These are phyloP conservation scores for Trebouxia gelatinosa DNA, from an alignment of 163 green algal genomes.

Conservation along the genomic window DNA sequence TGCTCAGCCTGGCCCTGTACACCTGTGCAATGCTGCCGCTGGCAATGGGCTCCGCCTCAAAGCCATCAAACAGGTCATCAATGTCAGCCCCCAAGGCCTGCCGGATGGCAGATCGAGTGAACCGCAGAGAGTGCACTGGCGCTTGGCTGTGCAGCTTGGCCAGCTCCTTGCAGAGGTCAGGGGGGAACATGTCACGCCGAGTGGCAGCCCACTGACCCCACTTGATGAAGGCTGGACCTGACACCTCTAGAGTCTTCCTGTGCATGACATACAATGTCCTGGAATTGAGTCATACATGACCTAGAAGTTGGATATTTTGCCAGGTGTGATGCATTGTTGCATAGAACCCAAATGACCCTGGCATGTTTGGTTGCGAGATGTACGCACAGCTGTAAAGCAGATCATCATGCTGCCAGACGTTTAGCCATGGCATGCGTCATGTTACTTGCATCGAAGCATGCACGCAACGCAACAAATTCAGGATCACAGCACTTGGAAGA, in stretches of 20 bases:
- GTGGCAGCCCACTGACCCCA: conserved; percentile 94
- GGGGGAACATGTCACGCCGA: conserved; percentile 87
- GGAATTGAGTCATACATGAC: background rate
- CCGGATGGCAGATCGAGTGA: conserved; percentile 56
- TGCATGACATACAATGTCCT: background rate
- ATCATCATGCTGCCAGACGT: no score
- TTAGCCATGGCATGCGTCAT: no score
- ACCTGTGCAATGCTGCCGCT: conserved; percentile 89
- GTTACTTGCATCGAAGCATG: no score
- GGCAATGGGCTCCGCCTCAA: conserved; percentile 76
- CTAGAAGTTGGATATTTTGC: background rate
- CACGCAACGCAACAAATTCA: no score
- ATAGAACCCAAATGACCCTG: background rate
- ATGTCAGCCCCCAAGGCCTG: conserved; percentile 53
- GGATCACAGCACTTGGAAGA: no score
- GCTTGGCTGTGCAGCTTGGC: conserved; percentile 60
- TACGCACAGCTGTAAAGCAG: background rate
- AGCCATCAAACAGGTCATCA: conserved; percentile 76
- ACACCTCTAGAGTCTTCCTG: background rate
- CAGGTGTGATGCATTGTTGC: background rate
- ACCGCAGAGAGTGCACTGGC: conserved; percentile 62
- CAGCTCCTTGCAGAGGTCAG: conserved; percentile 67
- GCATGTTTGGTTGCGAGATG: background rate
- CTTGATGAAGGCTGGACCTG: conserved; percentile 87
- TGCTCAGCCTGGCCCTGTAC: conserved; percentile 10